phyloP scores from a whole-genome alignment of 2,329 filamentous ascomycete genomes.

The Talaromyces sp. region DNA sequence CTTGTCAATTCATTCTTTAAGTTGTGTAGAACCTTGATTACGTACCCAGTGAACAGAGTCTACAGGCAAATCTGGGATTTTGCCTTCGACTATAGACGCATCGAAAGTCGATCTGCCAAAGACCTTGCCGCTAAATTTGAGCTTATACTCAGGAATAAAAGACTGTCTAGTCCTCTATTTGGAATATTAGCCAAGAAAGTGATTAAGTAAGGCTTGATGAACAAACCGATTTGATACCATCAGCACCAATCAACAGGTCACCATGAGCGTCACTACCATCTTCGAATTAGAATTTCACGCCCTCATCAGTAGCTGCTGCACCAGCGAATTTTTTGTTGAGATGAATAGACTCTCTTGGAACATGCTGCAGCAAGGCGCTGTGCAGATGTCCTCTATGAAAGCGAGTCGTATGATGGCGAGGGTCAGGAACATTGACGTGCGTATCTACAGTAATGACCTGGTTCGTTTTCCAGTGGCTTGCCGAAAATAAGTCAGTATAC shows the following conservation, averaged over 20 bases:
- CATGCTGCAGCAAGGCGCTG: conserved; percentile 47
- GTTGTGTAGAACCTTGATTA: not conserved
- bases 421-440: conserved; percentile 43
- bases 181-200: not conserved
- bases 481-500: not conserved
- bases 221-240: conserved; percentile 54
- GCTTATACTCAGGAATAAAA: conserved; percentile 45
- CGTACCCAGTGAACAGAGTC: conserved; percentile 46
- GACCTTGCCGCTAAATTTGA: conserved; percentile 48
- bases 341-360: conserved; percentile 45
- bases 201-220: not conserved
- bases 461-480: conserved; percentile 45
- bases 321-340: conserved; percentile 45
- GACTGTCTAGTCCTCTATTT: conserved; percentile 32
- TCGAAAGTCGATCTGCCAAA: conserved; percentile 50
- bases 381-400: conserved; percentile 54
- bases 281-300: conserved; percentile 45
- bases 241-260: conserved; percentile 54
- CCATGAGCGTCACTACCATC: conserved; percentile 48
- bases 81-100: conserved; percentile 36
- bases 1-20: not conserved
- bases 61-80: conserved; percentile 40
- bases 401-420: conserved; percentile 45
- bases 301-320: conserved; percentile 34
- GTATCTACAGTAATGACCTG: conserved; percentile 37